Evolutionary conservation across 2,329 filamentous ascomycete species (phyloP).

Genomic region (Claviceps arundinis): DNA sequence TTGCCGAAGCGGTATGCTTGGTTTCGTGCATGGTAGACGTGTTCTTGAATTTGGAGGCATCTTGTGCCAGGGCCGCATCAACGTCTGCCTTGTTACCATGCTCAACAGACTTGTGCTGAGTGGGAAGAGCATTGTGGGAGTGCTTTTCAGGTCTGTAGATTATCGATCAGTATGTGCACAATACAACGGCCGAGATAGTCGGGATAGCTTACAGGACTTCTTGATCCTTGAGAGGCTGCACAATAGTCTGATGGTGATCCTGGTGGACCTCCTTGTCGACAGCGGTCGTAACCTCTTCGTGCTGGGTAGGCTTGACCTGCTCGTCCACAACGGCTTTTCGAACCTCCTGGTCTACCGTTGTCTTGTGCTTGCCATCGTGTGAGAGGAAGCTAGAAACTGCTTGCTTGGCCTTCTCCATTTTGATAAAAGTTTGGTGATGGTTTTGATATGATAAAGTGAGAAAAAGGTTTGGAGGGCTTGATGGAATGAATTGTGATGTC

Average conservation of each 20-base stretch:
- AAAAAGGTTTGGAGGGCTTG: neutral
- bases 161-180: neutral
- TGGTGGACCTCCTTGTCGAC: constrained; percentile 58
- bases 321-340: constrained; percentile 48
- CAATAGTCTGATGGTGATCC: constrained; percentile 56
- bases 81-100: constrained; percentile 42
- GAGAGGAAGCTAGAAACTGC: constrained; percentile 47
- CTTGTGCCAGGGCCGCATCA: constrained; percentile 32
- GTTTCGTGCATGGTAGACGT: constrained; percentile 17
- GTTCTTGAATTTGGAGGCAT: constrained; percentile 26
- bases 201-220: constrained; percentile 27
- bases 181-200: too few species aligned
- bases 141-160: constrained; percentile 43
- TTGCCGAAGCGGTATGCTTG: constrained; percentile 14
- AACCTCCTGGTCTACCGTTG: constrained; percentile 55
- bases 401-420: constrained; percentile 52
- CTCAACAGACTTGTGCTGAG: constrained; percentile 47
- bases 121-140: constrained; percentile 40
- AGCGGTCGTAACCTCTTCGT: constrained; percentile 49
- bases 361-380: constrained; percentile 52
- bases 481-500: neutral
- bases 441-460: too few species aligned
- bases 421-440: neutral
- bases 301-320: constrained; percentile 42
- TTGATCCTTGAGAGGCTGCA: constrained; percentile 43